Percentiles rank a stretch among this genome's conserved stretches.
Evolutionary conservation across 768 basidiomycete species (phyloP).

Genomic region (Sporobolomyces roseus): DNA sequence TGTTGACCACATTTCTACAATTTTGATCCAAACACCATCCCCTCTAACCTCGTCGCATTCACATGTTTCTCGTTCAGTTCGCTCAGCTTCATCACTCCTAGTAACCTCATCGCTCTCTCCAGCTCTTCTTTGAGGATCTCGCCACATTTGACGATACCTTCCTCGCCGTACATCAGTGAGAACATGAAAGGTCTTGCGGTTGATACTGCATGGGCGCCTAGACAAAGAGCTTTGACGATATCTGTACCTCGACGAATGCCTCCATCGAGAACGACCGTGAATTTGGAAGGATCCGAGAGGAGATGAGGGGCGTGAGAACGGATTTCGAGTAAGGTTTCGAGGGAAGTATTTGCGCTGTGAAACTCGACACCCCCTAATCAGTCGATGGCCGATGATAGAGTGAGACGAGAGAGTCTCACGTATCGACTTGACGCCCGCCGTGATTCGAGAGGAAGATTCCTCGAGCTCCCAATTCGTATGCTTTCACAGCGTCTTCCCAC

Average conservation of each 20-base stretch:
- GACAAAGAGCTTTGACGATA: constrained; percentile 52
- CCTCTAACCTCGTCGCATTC: constrained; percentile 16
- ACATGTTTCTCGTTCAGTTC: constrained; percentile 47
- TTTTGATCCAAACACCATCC: constrained; percentile 1
- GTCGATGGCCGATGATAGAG: no score
- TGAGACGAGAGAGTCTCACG: no score
- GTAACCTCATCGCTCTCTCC: constrained; percentile 49
- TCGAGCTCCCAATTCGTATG: constrained; percentile 18
- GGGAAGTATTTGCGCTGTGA: constrained; percentile 15
- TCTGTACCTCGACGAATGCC: constrained; percentile 56
- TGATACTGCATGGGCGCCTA: constrained; percentile 77
- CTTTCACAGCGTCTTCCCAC: constrained; percentile 28
- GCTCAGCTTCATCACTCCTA: constrained; percentile 49
- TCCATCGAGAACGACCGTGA: constrained; percentile 54
- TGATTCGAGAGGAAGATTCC: constrained; percentile 39
- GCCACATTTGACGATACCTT: constrained; percentile 38
- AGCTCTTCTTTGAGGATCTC: constrained; percentile 51
- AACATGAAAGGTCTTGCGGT: constrained; percentile 85
- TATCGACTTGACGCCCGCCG: constrained; percentile 65
- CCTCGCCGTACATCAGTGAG: constrained; percentile 53
- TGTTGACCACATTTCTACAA: not conserved
- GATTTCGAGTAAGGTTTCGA: constrained; percentile 32
- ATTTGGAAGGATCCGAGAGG: constrained; percentile 40
- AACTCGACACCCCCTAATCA: not conserved
- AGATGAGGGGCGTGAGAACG: constrained; percentile 49